Conservation (phyloP, 306 rosid species). For the Parietaria judaica region DNA sequence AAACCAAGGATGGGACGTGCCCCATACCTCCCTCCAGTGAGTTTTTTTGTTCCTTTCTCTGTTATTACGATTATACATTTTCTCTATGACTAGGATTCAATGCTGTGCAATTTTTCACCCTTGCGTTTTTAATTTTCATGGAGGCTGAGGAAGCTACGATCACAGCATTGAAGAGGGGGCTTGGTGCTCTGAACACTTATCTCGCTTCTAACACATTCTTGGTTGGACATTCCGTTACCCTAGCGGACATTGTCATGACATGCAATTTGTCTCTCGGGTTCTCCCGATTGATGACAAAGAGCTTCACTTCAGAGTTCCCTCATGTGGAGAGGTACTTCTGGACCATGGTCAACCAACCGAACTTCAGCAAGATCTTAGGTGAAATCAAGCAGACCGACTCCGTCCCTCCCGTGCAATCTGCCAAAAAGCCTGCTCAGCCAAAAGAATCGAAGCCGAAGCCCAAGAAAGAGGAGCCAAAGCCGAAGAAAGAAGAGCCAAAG, state of each 20-base stretch:
- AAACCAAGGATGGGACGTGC: slow-evolving; percentile 35
- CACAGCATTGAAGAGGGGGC: slow-evolving; percentile 51
- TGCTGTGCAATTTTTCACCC: not conserved
- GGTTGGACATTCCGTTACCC: slow-evolving; percentile 74
- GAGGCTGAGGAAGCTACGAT: slow-evolving; percentile 70
- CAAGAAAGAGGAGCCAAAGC: slow-evolving; percentile 48
- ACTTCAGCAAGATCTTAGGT: slow-evolving; percentile 59
- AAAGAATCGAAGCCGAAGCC: slow-evolving; percentile 52
- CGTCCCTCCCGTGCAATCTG: slow-evolving; percentile 44
- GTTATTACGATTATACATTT: not conserved
- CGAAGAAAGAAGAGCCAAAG: slow-evolving; percentile 45
- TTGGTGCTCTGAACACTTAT: slow-evolving; percentile 61
- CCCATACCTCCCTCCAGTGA: slow-evolving; percentile 51
- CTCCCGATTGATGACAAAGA: slow-evolving; percentile 35
- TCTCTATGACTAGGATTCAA: not conserved
- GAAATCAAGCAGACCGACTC: slow-evolving; percentile 61
- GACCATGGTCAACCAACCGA: slow-evolving; percentile 93
- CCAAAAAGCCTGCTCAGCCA: slow-evolving; percentile 61
- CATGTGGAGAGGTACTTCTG: slow-evolving; percentile 90
- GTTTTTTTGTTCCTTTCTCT: slow-evolving; percentile 7
- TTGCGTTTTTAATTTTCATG: slow-evolving; percentile 1
- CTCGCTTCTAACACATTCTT: slow-evolving; percentile 69
- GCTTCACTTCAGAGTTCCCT: slow-evolving; percentile 76
- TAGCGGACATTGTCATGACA: slow-evolving; percentile 57
- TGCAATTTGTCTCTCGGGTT: slow-evolving; percentile 43